phyloP scores from a whole-genome alignment of 2,329 filamentous ascomycete genomes.

The Calonectria montana region DNA sequence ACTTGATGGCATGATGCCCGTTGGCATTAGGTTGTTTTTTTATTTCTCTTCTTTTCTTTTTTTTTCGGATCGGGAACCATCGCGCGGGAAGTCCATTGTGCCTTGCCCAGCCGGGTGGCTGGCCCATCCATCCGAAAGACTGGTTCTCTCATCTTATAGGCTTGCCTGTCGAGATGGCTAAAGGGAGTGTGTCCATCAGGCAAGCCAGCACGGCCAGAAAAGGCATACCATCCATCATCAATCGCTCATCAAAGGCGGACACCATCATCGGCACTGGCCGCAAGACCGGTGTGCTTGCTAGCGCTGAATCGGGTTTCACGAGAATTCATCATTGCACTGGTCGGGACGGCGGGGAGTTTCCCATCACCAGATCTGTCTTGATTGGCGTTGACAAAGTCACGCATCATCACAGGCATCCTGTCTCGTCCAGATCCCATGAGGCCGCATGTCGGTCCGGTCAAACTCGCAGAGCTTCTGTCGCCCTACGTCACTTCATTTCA shows the following conservation, averaged over 20 bases:
- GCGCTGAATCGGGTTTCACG: conserved; percentile 23
- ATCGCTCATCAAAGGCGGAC: background rate
- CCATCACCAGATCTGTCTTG: conserved; percentile 7
- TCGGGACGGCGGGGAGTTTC: conserved; percentile 20
- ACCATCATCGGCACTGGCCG: conserved; percentile 30
- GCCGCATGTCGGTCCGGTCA: background rate
- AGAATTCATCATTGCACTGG: conserved; percentile 21
- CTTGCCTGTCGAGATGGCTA: conserved; percentile 8
- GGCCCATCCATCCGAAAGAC: background rate
- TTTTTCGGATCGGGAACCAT: conserved; percentile 1
- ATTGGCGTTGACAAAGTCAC: conserved; percentile 16
- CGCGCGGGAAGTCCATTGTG: background rate
- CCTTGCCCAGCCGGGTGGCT: conserved; percentile 4
- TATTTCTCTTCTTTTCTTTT: background rate
- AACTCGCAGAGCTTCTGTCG: background rate
- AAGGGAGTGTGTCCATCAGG: conserved; percentile 37
- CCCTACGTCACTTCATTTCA: background rate
- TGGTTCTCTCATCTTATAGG: conserved; percentile 7
- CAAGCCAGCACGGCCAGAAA: background rate
- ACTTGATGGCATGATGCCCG: background rate
- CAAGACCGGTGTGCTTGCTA: conserved; percentile 23
- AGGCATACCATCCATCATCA: background rate
- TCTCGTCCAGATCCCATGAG: background rate
- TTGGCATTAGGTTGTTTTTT: background rate
- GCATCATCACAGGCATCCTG: conserved; percentile 2